Conservation (phyloP, 2,329 filamentous ascomycete species). For the Talaromyces albobiverticillius region DNA sequence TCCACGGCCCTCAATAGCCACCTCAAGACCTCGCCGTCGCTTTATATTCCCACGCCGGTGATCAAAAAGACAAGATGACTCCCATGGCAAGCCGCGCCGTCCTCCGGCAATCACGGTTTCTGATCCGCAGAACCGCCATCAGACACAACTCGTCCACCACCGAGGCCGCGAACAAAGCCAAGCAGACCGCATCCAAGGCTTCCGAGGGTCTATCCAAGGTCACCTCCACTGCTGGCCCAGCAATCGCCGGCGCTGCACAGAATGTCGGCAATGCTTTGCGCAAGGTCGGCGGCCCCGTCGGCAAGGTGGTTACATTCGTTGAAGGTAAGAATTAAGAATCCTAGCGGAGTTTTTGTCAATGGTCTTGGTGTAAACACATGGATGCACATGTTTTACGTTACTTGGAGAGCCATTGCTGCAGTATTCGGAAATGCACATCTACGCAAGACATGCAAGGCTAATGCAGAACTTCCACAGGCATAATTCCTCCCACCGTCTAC, state of each 20-base stretch:
- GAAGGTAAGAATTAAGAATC: conserved; percentile 76
- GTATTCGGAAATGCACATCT: not conserved
- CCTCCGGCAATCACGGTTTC: conserved; percentile 47
- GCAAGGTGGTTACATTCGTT: conserved; percentile 71
- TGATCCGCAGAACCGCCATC: conserved; percentile 44
- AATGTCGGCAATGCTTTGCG: conserved; percentile 64
- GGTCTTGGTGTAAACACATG: not conserved
- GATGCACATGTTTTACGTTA: not conserved
- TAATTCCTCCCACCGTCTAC: conserved; percentile 84
- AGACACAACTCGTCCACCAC: conserved; percentile 48
- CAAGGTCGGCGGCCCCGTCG: conserved; percentile 80
- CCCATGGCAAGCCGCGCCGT: conserved; percentile 42
- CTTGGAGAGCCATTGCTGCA: not conserved
- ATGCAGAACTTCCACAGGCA: conserved; percentile 53
- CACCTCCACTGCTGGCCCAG: conserved; percentile 74
- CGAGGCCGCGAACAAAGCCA: conserved; percentile 45
- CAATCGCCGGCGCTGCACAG: conserved; percentile 69
- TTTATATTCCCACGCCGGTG: conserved; percentile 24
- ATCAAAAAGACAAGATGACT: conserved; percentile 36
- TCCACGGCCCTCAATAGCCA: conserved; percentile 24
- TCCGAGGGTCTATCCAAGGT: conserved; percentile 80
- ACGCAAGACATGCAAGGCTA: conserved; percentile 1
- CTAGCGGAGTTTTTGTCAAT: too few relatives aligned
- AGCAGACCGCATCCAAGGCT: conserved; percentile 60
- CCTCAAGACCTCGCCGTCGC: conserved; percentile 26